These are phyloP conservation scores for Trypanosoma cruzi DNA, from an alignment of 208 protist species.

Conservation along the genomic window DNA sequence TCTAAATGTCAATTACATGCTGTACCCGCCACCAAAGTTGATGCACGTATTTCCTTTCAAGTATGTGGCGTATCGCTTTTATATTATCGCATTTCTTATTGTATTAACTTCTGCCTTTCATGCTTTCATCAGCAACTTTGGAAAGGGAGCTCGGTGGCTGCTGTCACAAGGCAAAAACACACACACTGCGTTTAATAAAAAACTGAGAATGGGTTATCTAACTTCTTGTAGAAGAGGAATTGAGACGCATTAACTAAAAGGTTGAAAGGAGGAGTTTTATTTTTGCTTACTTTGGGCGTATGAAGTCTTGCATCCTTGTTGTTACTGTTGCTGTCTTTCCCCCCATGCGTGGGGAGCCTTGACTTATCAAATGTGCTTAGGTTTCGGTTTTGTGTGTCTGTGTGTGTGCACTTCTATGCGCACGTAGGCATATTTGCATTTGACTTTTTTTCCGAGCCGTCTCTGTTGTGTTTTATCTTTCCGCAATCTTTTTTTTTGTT, in stretches of 20 bases:
- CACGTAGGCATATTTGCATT: too few relatives aligned
- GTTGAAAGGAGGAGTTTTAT: neutral
- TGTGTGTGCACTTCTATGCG: neutral
- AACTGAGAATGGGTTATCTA: neutral
- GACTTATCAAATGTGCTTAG: too few relatives aligned
- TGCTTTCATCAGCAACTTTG: constrained; percentile 20
- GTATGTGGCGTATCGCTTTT: constrained; percentile 43
- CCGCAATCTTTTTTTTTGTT: neutral
- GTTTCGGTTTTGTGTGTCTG: constrained; percentile 2
- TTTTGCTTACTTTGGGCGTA: too few relatives aligned
- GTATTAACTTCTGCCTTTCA: constrained; percentile 36
- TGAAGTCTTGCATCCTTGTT: too few relatives aligned
- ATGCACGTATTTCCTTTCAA: constrained; percentile 14
- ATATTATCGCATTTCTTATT: constrained; percentile 42
- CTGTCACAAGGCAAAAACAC: neutral
- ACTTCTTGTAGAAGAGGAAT: neutral
- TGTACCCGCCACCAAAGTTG: constrained; percentile 50
- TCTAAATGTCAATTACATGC: constrained; percentile 82
- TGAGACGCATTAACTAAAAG: neutral
- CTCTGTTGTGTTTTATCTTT: too few relatives aligned
- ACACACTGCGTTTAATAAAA: neutral
- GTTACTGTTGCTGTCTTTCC: too few relatives aligned
- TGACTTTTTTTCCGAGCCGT: neutral
- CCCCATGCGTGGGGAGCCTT: neutral
- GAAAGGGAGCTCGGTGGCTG: neutral